Evolutionary conservation across 2,329 filamentous ascomycete genomes (phyloP), one percentile per base, ranked within the genome.

Genomic region (Chaetomiaceae sp.): DNA sequence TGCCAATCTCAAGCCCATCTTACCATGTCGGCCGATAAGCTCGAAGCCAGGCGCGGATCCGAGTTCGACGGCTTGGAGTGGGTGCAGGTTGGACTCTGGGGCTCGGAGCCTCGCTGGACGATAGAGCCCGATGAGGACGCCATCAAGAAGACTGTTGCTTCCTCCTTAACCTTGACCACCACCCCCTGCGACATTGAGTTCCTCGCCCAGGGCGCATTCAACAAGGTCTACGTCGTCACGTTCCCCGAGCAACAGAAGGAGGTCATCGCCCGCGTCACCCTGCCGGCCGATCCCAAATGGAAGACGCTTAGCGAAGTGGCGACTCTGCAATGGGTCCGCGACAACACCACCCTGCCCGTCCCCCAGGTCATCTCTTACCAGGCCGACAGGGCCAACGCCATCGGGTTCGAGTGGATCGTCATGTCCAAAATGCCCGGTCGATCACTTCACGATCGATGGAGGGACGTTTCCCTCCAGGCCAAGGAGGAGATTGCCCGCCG

Each of bases 291-390:
- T 8, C 52, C 52, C 17, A 46, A 34, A 22, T 51, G 47, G 52
- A 54, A 54, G 27, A 54, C 52, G 6, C 52, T 54, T 25, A 54
- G 47, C 47, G 47, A 54, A 34, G 52, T 54, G 25, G 51, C 51
- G 22, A 54, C 51, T 12, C 27, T 54, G 29, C 8, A 40, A 31
- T 54, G 51, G 51, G 46, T 49, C 27, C 38, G 38, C n/a, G 39
- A 54, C 7, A 54, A 54, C 46, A 50, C 51, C 19, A 54, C 39
- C 27, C 31, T 54, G 23, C 51, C 51, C 4, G 46, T 54, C 15
- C 51, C 51, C 17, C 23, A 38, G n/a, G 39, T 54, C 31, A 23
- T 54, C 22, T 47, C 38, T 8, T 54, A 50, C 45, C 45, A 49
- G 20, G 45, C 46, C 14, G 39, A 54, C 31, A 42, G 51, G 23